Conservation (phyloP, 108 stramenopile species). For the Fistulifera solaris region DNA sequence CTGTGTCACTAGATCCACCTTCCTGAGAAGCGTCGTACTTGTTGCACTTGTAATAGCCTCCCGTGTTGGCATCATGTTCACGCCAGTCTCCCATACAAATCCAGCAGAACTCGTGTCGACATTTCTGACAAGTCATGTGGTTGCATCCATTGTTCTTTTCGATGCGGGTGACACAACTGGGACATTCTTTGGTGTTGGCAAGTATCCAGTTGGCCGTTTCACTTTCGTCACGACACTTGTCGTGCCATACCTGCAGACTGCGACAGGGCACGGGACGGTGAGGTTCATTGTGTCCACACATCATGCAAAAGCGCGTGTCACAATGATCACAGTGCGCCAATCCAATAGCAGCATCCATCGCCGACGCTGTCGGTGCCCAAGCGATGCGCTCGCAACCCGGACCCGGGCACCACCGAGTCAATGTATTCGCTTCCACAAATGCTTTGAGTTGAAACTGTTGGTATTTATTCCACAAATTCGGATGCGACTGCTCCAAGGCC, state of each 20-base stretch:
- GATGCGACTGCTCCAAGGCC: conserved; percentile 33
- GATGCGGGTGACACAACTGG: conserved; percentile 93
- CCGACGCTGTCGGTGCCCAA: conserved; percentile 46
- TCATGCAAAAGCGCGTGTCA: conserved; percentile 9
- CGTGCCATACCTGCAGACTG: conserved; percentile 78
- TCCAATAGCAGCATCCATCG: conserved; percentile 48
- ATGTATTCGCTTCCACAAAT: conserved; percentile 89
- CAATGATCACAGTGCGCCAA: conserved; percentile 23
- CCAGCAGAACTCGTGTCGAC: conserved; percentile 96
- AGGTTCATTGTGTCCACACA: conserved; percentile 64
- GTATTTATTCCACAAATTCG: conserved; percentile 50
- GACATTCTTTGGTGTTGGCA: conserved; percentile 97
- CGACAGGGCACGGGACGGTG: conserved; percentile 84
- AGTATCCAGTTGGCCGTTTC: conserved; percentile 99
- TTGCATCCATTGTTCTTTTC: conserved; percentile 99
- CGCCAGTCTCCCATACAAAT: conserved; percentile 95
- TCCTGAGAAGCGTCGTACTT: conserved; percentile 49
- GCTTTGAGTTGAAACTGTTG: conserved; percentile 72
- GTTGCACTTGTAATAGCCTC: conserved; percentile 99
- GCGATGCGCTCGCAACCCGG: conserved; percentile 89
- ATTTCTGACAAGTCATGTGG: conserved; percentile 89
- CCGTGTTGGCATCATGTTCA: conserved; percentile 94
- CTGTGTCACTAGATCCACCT: conserved; percentile 51
- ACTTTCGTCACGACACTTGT: conserved; percentile 92
- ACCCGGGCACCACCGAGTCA: conserved; percentile 97